Evolutionary conservation across 306 rosid genomes (phyloP).

Genomic region (Sphenostylis stenocarpa): DNA sequence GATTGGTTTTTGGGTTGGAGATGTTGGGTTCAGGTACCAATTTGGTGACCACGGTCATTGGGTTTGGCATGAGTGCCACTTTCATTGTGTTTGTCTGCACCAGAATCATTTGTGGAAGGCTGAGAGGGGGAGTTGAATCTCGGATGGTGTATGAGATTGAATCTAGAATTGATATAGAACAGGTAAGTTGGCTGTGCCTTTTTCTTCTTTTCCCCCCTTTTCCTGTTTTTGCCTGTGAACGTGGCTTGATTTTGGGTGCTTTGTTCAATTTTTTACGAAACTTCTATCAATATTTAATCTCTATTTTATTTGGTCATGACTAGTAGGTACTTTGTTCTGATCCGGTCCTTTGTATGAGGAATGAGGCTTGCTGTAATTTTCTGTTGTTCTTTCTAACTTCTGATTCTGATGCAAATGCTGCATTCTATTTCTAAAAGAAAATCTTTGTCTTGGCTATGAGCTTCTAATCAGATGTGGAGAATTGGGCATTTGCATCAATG

Average conservation of each 20-base stretch:
- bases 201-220: not conserved
- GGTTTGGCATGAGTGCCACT: conserved; percentile 96
- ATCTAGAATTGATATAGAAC: conserved; percentile 74
- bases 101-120: conserved; percentile 89
- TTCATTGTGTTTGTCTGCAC: conserved; percentile 94
- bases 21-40: conserved; percentile 72
- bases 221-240: conserved; percentile 8
- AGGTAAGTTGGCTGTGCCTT: conserved; percentile 48
- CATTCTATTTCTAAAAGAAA: conserved; percentile 23
- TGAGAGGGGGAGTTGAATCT: conserved; percentile 58
- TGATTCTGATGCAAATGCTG: conserved; percentile 37
- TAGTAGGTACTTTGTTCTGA: conserved; percentile 4
- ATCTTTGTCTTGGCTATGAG: not conserved
- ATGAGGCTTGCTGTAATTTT: conserved; percentile 18
- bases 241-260: conserved; percentile 3
- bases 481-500: not conserved
- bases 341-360: not conserved
- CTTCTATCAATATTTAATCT: not conserved
- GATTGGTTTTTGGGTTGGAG: conserved; percentile 38
- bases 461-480: conserved; percentile 13
- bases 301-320: not conserved
- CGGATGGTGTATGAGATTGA: conserved; percentile 73
- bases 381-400: conserved; percentile 3
- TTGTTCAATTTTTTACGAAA: not conserved
- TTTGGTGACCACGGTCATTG: conserved; percentile 81